Evolutionary conservation across 1,139 yeast genomes (phyloP).

Genomic region (Suhomyces terraborum): DNA sequence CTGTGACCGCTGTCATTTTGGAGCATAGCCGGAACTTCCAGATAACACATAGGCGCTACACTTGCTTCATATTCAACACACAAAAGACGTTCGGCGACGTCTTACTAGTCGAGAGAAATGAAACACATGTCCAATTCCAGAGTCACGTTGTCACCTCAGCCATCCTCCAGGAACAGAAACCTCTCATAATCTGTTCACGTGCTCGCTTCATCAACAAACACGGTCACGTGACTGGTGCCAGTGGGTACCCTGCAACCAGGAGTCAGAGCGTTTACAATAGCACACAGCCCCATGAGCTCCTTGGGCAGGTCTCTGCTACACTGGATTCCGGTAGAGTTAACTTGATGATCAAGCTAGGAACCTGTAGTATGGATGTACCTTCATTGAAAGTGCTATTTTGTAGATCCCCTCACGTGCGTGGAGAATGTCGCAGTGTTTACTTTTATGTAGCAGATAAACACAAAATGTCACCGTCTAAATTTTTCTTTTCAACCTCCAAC

Average conservation of each 20-base stretch:
- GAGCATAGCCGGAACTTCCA: not conserved
- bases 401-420: conserved; percentile 4
- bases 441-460: conserved; percentile 14
- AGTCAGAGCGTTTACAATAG: not conserved
- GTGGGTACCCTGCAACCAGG: not conserved
- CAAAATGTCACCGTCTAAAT: conserved; percentile 17
- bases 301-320: too few relatives aligned
- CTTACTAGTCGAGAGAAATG: not conserved
- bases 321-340: too few relatives aligned
- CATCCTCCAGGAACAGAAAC: not conserved
- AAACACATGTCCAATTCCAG: not conserved
- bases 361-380: not conserved
- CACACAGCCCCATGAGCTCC: not conserved
- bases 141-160: not conserved
- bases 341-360: not conserved
- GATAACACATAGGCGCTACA: not conserved
- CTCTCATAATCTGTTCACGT: not conserved
- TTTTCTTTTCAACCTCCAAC: conserved; percentile 14
- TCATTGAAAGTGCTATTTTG: not conserved
- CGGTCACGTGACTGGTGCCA: not conserved
- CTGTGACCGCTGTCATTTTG: not conserved
- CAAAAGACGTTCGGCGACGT: too few relatives aligned
- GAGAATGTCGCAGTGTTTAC: conserved; percentile 15
- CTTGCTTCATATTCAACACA: too few relatives aligned
- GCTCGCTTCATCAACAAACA: not conserved